Evolutionary conservation across 208 protist species (phyloP).

Genomic region (Kentomonas sorsogonicus): DNA sequence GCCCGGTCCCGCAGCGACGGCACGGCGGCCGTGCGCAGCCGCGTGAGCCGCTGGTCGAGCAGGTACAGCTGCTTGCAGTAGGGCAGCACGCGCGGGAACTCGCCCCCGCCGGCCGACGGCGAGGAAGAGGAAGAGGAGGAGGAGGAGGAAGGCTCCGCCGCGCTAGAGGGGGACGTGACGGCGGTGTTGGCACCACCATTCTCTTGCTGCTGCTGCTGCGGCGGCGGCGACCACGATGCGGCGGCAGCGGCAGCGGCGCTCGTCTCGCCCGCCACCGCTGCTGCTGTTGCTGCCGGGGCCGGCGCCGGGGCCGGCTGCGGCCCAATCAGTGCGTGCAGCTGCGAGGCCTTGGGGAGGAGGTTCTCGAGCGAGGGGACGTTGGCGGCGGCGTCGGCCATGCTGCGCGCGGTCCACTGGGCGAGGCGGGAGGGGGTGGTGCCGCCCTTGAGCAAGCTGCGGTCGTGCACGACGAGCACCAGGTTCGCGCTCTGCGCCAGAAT

Average conservation of each 20-base stretch:
- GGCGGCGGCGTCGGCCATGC: not conserved
- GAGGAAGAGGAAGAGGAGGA: not conserved
- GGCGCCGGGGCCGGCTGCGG: not conserved
- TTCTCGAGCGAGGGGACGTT: no score
- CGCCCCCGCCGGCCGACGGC: not conserved
- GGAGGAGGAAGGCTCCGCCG: slow-evolving; percentile 4
- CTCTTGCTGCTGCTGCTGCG: no score
- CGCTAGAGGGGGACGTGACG: no score
- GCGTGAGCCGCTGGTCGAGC: not conserved
- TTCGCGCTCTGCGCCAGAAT: slow-evolving; percentile 65
- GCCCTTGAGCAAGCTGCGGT: slow-evolving; percentile 55
- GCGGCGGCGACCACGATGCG: no score
- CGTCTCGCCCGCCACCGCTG: slow-evolving; percentile 16
- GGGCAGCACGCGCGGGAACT: slow-evolving; percentile 29
- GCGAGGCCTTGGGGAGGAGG: no score
- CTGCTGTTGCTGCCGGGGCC: slow-evolving; percentile 14
- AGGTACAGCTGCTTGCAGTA: slow-evolving; percentile 35
- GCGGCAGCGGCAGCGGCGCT: no score
- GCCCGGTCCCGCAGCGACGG: not conserved
- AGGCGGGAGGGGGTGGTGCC: slow-evolving; percentile 32
- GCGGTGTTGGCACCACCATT: no score
- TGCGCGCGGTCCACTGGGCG: slow-evolving; percentile 3
- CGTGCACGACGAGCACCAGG: slow-evolving; percentile 71
- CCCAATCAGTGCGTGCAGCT: not conserved
- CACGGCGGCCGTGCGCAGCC: not conserved